phyloP scores from a whole-genome alignment of 805 yeast species.

The Metschnikowia baotianmanensis region DNA sequence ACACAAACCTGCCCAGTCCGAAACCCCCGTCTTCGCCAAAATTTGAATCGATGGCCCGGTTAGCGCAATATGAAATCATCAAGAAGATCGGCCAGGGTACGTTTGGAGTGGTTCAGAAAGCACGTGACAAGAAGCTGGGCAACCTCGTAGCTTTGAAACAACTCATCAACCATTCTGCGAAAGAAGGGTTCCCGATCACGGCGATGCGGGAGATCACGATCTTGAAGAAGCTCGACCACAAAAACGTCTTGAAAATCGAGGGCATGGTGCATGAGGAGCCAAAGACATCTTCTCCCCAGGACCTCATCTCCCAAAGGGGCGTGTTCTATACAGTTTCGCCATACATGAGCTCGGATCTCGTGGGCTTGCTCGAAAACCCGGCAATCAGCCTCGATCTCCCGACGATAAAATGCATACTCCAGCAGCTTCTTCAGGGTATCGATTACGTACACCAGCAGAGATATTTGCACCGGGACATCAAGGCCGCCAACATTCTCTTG shows the following conservation, averaged over 20 bases:
- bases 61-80: constrained; percentile 32
- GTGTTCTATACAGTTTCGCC: constrained; percentile 85
- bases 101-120: constrained; percentile 78
- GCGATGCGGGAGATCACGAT: constrained; percentile 90
- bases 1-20: not conserved
- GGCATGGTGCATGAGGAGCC: constrained; percentile 67
- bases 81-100: constrained; percentile 44
- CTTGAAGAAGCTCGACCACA: constrained; percentile 65
- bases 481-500: constrained; percentile 90
- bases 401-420: constrained; percentile 80
- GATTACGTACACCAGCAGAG: constrained; percentile 68
- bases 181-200: constrained; percentile 88
- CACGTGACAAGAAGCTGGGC: constrained; percentile 51
- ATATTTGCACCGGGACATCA: constrained; percentile 83
- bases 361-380: constrained; percentile 85
- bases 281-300: constrained; percentile 31
- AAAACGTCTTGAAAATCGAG: constrained; percentile 69
- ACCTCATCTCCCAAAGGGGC: constrained; percentile 37
- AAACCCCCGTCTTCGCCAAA: constrained; percentile 20
- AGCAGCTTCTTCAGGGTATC: constrained; percentile 76
- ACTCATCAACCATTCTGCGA: constrained; percentile 71
- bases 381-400: constrained; percentile 54
- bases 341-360: constrained; percentile 87
- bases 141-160: constrained; percentile 83
- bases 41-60: constrained; percentile 32